Evolutionary conservation across 495 filamentous ascomycete species (phyloP).

Genomic region (Sordaria brevicollis): DNA sequence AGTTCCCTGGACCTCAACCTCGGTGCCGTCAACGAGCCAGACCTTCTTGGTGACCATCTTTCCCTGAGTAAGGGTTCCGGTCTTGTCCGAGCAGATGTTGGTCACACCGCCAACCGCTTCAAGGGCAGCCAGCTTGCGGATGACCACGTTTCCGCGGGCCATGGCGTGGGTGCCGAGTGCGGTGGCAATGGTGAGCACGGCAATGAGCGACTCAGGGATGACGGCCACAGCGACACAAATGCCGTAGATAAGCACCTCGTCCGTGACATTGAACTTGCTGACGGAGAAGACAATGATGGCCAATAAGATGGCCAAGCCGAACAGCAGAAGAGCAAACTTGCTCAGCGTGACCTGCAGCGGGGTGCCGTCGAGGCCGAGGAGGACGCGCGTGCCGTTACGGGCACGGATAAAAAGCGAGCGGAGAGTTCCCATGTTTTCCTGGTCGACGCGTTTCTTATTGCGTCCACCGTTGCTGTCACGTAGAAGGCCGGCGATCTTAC

Average conservation of each 20-base stretch:
- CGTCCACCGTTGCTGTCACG: constrained; percentile 41
- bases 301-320: constrained; percentile 60
- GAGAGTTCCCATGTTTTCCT: constrained; percentile 31
- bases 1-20: constrained; percentile 45
- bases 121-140: constrained; percentile 61
- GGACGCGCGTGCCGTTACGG: constrained; percentile 11
- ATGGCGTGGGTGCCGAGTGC: constrained; percentile 69
- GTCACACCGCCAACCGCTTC: constrained; percentile 79
- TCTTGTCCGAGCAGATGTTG: constrained; percentile 85
- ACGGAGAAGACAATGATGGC: constrained; percentile 75
- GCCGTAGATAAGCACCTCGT: constrained; percentile 72
- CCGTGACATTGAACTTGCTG: constrained; percentile 55
- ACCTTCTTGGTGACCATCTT: constrained; percentile 66
- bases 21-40: constrained; percentile 57
- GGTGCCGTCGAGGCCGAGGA: constrained; percentile 62
- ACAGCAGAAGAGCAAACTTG: constrained; percentile 63
- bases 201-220: constrained; percentile 60
- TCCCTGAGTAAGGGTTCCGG: constrained; percentile 69
- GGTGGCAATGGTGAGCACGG: constrained; percentile 62
- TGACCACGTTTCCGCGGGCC: constrained; percentile 65
- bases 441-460: background rate
- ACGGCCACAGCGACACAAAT: constrained; percentile 64
- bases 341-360: constrained; percentile 69
- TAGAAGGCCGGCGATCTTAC: constrained; percentile 62
- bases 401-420: constrained; percentile 1